Percentiles rank a stretch among this genome's conserved stretches.
Evolutionary conservation across 2,329 filamentous ascomycete species (phyloP).

Genomic region (Colletotrichum sp.): DNA sequence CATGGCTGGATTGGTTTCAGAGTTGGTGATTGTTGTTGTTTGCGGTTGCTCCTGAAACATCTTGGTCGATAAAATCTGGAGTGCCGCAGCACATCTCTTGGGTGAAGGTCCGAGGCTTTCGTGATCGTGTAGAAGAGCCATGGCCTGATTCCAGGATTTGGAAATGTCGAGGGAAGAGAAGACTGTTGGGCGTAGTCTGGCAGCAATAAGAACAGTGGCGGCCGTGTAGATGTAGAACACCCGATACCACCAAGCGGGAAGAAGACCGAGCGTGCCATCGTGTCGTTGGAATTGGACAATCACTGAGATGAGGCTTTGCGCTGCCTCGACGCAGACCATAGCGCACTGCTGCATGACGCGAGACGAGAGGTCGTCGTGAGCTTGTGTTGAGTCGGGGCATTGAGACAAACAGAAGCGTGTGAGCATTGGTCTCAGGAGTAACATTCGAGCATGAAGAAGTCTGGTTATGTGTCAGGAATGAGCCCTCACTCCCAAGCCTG

Average conservation of each 20-base stretch:
- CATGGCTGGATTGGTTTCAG: not conserved
- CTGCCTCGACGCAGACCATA: slow-evolving; percentile 35
- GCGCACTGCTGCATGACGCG: slow-evolving; percentile 37
- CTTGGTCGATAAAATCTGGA: slow-evolving; percentile 38
- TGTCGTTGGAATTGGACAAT: slow-evolving; percentile 32
- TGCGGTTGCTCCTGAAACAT: slow-evolving; percentile 28
- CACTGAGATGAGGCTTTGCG: slow-evolving; percentile 34
- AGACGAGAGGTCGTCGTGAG: slow-evolving; percentile 26
- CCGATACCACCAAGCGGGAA: slow-evolving; percentile 45
- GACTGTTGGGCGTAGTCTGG: slow-evolving; percentile 35
- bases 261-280: slow-evolving; percentile 35
- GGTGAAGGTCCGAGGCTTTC: slow-evolving; percentile 37
- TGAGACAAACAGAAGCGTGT: slow-evolving; percentile 33
- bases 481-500: too few species aligned
- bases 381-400: slow-evolving; percentile 18
- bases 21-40: not conserved
- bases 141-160: slow-evolving; percentile 35
- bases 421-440: slow-evolving; percentile 36
- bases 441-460: slow-evolving; percentile 37
- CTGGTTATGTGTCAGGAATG: slow-evolving; percentile 10
- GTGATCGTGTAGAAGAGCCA: slow-evolving; percentile 34
- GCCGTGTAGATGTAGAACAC: slow-evolving; percentile 42
- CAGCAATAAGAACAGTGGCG: slow-evolving; percentile 38
- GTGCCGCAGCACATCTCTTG: slow-evolving; percentile 33
- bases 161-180: slow-evolving; percentile 30